These are phyloP conservation scores for Tuber aestivum DNA, from an alignment of 495 filamentous ascomycete genomes.

Conservation along the genomic window DNA sequence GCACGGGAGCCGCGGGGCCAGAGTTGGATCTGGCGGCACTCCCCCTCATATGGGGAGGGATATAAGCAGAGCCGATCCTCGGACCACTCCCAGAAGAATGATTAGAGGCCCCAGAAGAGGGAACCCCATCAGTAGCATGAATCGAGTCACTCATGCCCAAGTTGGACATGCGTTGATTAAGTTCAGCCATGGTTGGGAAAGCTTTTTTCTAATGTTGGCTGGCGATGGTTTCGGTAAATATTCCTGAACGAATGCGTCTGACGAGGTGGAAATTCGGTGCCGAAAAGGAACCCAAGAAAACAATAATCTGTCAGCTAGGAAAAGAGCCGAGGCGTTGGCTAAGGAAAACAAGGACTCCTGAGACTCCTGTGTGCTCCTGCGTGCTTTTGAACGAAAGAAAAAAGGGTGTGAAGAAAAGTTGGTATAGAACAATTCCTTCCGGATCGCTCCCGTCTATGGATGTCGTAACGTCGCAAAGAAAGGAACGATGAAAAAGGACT, in stretches of 20 bases:
- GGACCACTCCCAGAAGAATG: conserved; percentile 56
- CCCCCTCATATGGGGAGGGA: conserved; percentile 90
- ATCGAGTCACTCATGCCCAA: conserved; percentile 40
- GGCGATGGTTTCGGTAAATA: conserved; percentile 10
- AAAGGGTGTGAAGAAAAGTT: conserved; percentile 25
- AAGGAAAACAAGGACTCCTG: conserved; percentile 27
- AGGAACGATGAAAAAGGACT: conserved; percentile 44
- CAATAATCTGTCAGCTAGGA: conserved; percentile 13
- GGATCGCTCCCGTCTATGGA: conserved; percentile 30
- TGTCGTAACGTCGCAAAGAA: conserved; percentile 43
- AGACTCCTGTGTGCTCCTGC: conserved; percentile 33
- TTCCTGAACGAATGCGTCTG: conserved; percentile 12
- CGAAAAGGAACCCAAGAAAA: conserved; percentile 12
- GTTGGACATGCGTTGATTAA: conserved; percentile 58
- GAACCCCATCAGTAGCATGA: conserved; percentile 56
- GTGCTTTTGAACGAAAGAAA: conserved; percentile 30
- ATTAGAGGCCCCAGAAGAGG: conserved; percentile 63
- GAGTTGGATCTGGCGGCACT: conserved; percentile 42
- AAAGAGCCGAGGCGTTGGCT: conserved; percentile 25
- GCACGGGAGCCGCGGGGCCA: conserved; percentile 43
- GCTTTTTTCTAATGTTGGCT: conserved; percentile 9
- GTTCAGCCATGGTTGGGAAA: conserved; percentile 71
- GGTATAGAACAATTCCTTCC: conserved; percentile 14
- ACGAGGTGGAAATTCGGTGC: conserved; percentile 11
- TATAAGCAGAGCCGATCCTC: conserved; percentile 66